Evolutionary conservation across 225 moss, liverwort and hornwort species (phyloP).

Genomic region (Takakia lepidozioides): DNA sequence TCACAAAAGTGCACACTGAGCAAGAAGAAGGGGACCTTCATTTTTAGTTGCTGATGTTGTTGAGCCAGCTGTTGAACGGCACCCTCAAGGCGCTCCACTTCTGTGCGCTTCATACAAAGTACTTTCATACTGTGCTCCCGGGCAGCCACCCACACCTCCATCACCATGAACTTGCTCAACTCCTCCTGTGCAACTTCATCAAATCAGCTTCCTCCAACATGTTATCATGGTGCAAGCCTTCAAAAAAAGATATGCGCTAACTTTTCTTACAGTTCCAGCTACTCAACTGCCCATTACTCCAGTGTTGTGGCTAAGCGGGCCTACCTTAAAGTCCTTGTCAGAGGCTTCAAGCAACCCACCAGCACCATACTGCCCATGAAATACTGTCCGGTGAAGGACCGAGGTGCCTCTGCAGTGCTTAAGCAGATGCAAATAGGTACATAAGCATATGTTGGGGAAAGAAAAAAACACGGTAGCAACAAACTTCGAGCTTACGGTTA

Average conservation of each 20-base stretch:
- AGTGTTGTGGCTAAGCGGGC: background rate
- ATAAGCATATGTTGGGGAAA: background rate
- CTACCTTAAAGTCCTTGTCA: constrained; percentile 98
- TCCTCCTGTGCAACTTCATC: constrained; percentile 61
- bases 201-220: too few species aligned
- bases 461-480: too few species aligned
- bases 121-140: constrained; percentile 68
- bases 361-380: constrained; percentile 96
- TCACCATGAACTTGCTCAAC: constrained; percentile 69
- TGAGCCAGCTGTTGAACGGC: constrained; percentile 67
- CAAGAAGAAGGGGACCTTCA: too few species aligned
- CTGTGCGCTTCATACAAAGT: constrained; percentile 60
- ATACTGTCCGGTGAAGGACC: constrained; percentile 80
- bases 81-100: constrained; percentile 66
- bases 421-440: constrained; percentile 5
- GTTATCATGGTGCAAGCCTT: too few species aligned
- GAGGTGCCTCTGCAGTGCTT: constrained; percentile 71
- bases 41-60: constrained; percentile 59
- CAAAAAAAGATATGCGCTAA: background rate
- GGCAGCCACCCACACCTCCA: constrained; percentile 90
- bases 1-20: too few species aligned
- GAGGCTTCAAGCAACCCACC: constrained; percentile 94
- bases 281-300: too few species aligned
- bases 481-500: too few species aligned
- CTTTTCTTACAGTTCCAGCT: too few species aligned